Base-by-base conservation (phyloP, 495 filamentous ascomycete genomes). In the Massariosphaeria phaeospora region DNA sequence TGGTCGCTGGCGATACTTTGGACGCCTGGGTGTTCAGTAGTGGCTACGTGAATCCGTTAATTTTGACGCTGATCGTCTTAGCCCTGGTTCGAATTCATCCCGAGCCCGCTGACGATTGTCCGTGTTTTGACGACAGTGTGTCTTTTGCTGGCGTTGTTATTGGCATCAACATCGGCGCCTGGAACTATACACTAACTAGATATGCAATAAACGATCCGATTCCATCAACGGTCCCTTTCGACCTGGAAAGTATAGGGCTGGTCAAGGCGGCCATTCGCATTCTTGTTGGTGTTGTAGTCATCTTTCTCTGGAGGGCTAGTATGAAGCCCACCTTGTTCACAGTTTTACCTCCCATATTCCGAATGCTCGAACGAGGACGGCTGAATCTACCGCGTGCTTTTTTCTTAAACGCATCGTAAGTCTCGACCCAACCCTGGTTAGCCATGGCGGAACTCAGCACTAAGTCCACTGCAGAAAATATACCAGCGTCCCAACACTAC, bases 101-200 rank as follows among this genome's bases (percentile, higher is more conserved):
- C 1, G 93, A 98, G 60, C 93, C 93, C 1, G 93, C 89, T 0
- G 93, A 98, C 68, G 86, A 95, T 67, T 98, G 93, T 62, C 93
- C 93, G 13, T 98, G 93, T 66, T 98, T 95, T 66, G 93, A 98
- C 67, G 93, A 98, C 72, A 91, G 86, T 60, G 88, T 98, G 30
- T 82, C 91, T 7, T 98, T 97, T 66, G 84, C 89, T 18, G 93
- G 86, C 5, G 91, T 96, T 25, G 77, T 88, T 51, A 83, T 95
- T 44, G 93, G 93, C 0, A 72, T 86, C 41, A 82, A 91, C 60
- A 65, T 84, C 36, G 89, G 86, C 2, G 83, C 78, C 13, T 97
- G 89, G 90, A 88, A 87, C 67, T 86, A 84, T 61, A 79, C 79
- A 2, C 72, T 71, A 6, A 79, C 77, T 2, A 69, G 67, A 6